These are phyloP conservation scores for Boletales sp. DNA, from an alignment of 768 basidiomycete genomes.

Conservation along the genomic window DNA sequence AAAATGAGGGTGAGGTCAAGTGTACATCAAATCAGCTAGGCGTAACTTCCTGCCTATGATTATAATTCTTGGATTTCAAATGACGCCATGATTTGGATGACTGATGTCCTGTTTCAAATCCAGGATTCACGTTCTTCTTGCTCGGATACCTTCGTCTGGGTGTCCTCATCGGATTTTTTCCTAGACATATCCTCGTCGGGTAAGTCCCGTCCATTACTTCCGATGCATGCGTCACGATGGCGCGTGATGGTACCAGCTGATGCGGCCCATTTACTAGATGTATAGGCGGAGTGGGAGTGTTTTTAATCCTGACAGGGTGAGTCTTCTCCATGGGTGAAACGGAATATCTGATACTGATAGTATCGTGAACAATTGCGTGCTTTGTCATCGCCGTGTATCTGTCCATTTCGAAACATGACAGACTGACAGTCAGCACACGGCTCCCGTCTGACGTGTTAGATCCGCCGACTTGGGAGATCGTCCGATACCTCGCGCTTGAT, in stretches of 20 bases:
- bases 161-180: conserved; percentile 89
- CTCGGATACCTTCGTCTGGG: conserved; percentile 83
- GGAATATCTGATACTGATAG: conserved; percentile 2
- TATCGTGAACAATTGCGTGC: neutral
- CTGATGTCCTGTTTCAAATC: neutral
- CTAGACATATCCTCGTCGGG: conserved; percentile 95
- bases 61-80: conserved; percentile 13
- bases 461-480: conserved; percentile 55
- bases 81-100: neutral
- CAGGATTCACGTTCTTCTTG: conserved; percentile 70
- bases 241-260: neutral
- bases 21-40: neutral
- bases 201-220: conserved; percentile 33
- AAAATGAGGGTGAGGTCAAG: neutral
- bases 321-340: conserved; percentile 11
- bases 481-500: conserved; percentile 67
- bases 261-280: conserved; percentile 38
- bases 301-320: conserved; percentile 86
- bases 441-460: conserved; percentile 75
- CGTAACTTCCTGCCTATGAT: neutral
- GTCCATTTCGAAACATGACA: conserved; percentile 23
- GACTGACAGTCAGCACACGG: conserved; percentile 81
- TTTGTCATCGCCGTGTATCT: neutral
- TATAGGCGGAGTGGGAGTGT: conserved; percentile 95
- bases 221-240: neutral